Evolutionary conservation across 148 eudicot species (phyloP).

Genomic region (Polygonum maritimum): DNA sequence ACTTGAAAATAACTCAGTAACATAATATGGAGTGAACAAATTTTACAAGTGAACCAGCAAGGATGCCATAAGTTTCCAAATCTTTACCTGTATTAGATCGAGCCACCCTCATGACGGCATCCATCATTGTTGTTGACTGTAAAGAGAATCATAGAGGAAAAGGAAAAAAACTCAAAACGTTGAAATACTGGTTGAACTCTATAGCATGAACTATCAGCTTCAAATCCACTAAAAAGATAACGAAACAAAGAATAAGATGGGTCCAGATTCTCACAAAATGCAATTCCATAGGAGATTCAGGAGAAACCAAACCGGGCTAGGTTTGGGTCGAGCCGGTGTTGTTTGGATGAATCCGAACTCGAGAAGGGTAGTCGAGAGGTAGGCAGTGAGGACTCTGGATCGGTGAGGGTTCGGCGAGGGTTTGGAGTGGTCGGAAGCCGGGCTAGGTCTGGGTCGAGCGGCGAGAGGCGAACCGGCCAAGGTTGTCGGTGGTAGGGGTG

Average conservation of each 20-base stretch:
- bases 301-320: conserved; percentile 45
- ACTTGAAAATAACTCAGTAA: too few species aligned
- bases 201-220: neutral
- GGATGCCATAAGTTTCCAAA: conserved; percentile 94
- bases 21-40: too few species aligned
- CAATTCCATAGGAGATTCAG: conserved; percentile 82
- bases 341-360: too few species aligned
- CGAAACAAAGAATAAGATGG: conserved; percentile 4
- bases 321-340: too few species aligned
- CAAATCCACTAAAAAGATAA: neutral
- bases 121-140: conserved; percentile 89
- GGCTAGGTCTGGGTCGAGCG: too few species aligned
- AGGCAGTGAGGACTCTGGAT: too few species aligned
- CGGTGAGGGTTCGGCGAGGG: too few species aligned
- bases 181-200: neutral
- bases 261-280: conserved; percentile 61
- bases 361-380: too few species aligned
- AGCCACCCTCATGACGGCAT: conserved; percentile 84
- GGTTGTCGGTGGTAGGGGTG: too few species aligned
- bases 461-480: too few species aligned
- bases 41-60: conserved; percentile 92
- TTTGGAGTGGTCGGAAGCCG: too few species aligned
- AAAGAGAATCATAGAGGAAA: conserved; percentile 8
- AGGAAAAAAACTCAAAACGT: neutral
- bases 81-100: conserved; percentile 74